Conservation (phyloP, 2,329 filamentous ascomycete genomes). For the Nemania bipapillata region DNA sequence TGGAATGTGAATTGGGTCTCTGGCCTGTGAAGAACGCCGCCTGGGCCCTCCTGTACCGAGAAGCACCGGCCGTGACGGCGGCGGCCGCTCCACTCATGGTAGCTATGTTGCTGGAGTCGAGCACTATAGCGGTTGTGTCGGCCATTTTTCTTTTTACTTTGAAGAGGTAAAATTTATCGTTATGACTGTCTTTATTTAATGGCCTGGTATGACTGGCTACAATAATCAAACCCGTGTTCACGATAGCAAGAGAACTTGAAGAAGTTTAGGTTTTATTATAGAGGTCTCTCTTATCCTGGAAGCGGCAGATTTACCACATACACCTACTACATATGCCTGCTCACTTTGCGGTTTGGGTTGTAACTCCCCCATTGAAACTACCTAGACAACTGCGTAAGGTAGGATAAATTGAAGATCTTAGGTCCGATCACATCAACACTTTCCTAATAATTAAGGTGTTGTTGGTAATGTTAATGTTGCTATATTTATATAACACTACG, state of each 20-base stretch:
- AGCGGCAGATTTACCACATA: neutral
- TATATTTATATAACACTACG: neutral
- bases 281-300: neutral
- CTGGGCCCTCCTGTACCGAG: constrained; percentile 13
- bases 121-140: neutral
- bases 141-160: constrained; percentile 10
- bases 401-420: no score
- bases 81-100: constrained; percentile 7
- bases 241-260: neutral
- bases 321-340: neutral
- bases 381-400: no score
- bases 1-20: neutral
- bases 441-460: neutral
- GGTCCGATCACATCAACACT: neutral
- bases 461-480: neutral
- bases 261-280: neutral
- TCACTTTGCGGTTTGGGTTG: neutral
- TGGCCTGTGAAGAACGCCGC: neutral
- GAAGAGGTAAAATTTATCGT: constrained; percentile 2
- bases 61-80: constrained; percentile 14
- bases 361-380: no score
- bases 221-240: neutral
- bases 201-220: neutral
- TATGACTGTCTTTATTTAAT: constrained; percentile 2
- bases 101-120: neutral